Evolutionary conservation across 2,329 filamentous ascomycete genomes (phyloP).

Genomic region (Colletotrichum sp.): DNA sequence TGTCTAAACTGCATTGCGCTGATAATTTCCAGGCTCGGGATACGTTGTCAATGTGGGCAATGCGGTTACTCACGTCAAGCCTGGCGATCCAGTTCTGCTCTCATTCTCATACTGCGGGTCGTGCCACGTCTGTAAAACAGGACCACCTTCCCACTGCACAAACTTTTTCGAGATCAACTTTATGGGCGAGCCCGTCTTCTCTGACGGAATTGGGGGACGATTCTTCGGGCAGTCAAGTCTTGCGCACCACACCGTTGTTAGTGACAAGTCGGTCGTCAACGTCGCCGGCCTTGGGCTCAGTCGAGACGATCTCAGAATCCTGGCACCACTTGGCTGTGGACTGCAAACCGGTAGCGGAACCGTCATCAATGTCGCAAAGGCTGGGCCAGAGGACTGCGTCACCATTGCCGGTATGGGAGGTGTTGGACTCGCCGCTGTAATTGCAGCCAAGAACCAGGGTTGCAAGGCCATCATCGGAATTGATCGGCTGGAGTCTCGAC

Average conservation of each 20-base stretch:
- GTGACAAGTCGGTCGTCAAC: slow-evolving; percentile 31
- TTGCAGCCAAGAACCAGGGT: slow-evolving; percentile 32
- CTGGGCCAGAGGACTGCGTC: slow-evolving; percentile 28
- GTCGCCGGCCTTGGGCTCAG: slow-evolving; percentile 14
- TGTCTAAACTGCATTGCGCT: background rate
- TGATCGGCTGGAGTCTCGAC: slow-evolving; percentile 24
- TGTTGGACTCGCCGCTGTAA: slow-evolving; percentile 38
- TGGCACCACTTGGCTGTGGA: slow-evolving; percentile 39
- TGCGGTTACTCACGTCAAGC: slow-evolving; percentile 48
- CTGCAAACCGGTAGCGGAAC: slow-evolving; percentile 41
- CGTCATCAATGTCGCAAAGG: slow-evolving; percentile 35
- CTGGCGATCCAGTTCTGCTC: slow-evolving; percentile 61
- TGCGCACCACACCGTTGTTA: slow-evolving; percentile 31
- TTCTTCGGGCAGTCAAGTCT: slow-evolving; percentile 42
- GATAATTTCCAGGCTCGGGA: slow-evolving; percentile 38
- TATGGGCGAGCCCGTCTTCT: slow-evolving; percentile 16
- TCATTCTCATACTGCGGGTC: slow-evolving; percentile 39
- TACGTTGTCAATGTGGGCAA: slow-evolving; percentile 50
- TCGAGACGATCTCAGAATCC: slow-evolving; percentile 29
- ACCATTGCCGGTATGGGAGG: slow-evolving; percentile 38
- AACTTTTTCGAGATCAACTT: slow-evolving; percentile 57
- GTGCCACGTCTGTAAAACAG: slow-evolving; percentile 53
- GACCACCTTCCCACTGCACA: slow-evolving; percentile 51
- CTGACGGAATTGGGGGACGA: slow-evolving; percentile 21
- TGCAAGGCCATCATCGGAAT: slow-evolving; percentile 31